A percentile compares a stretch with the other conserved stretches of the same genome.
These are phyloP conservation scores for Rheum nobile DNA, from an alignment of 148 eudicot species.

Conservation along the genomic window DNA sequence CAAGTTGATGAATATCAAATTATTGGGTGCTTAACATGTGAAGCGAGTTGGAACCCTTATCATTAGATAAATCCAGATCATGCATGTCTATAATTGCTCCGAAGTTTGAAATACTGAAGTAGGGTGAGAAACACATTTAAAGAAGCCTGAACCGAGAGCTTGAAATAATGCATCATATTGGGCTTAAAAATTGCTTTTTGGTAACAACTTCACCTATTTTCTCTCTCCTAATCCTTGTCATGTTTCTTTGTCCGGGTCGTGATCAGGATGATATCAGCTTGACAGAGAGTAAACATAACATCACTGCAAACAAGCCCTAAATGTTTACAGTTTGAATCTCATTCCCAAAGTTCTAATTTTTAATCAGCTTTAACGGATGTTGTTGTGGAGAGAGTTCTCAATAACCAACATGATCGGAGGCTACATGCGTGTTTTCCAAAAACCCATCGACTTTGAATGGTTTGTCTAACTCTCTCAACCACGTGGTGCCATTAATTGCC, in stretches of 20 bases:
- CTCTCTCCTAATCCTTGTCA: not conserved
- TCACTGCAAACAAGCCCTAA: not conserved
- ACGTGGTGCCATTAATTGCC: not conserved
- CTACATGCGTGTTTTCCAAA: conserved; percentile 80
- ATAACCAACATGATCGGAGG: conserved; percentile 78
- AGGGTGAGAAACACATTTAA: not conserved
- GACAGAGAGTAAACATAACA: conserved; percentile 48
- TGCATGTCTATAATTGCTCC: not conserved
- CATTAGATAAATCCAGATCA: not conserved
- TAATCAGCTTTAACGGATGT: not conserved
- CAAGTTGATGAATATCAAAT: not conserved
- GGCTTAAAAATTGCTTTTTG: not conserved
- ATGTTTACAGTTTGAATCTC: not conserved
- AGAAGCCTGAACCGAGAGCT: not conserved
- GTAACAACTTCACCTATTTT: not conserved
- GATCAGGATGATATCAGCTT: conserved; percentile 74
- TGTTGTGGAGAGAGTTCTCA: conserved; percentile 67
- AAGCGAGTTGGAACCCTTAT: not conserved
- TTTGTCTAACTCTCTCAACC: conserved; percentile 14
- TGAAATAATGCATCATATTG: not conserved
- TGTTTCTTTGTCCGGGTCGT: not conserved
- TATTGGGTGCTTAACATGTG: not conserved
- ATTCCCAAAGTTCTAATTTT: not conserved
- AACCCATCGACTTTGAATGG: conserved; percentile 78
- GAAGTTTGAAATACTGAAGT: not conserved